phyloP scores from a whole-genome alignment of 2,329 filamentous ascomycete species.

The Diplodia sapinea region DNA sequence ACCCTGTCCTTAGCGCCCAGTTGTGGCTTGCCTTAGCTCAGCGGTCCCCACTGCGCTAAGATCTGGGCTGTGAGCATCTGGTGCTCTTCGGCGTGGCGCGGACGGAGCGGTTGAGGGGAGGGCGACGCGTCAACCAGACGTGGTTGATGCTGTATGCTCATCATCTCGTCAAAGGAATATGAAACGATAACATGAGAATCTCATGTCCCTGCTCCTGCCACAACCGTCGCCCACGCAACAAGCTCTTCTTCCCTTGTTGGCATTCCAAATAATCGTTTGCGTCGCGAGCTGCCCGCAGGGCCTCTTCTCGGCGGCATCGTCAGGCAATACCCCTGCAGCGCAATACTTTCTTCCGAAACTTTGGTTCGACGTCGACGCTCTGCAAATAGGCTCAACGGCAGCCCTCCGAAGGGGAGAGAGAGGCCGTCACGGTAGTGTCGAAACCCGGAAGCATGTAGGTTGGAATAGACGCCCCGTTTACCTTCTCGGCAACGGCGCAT shows the following conservation, averaged over 20 bases:
- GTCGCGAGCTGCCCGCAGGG: not conserved
- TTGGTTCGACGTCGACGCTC: conserved; percentile 16
- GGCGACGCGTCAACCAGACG: conserved; percentile 8
- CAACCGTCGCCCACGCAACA: not conserved
- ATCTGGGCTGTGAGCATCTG: conserved; percentile 6
- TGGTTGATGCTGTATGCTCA: conserved; percentile 6
- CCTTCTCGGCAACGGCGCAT: conserved; percentile 24
- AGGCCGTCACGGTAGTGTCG: not conserved
- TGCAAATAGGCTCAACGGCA: conserved; percentile 21
- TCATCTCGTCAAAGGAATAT: conserved; percentile 21
- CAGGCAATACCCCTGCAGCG: conserved; percentile 14
- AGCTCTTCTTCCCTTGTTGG: conserved; percentile 2
- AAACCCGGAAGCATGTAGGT: not conserved
- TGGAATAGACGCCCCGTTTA: conserved; percentile 9
- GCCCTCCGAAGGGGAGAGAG: not conserved
- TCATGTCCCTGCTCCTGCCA: conserved; percentile 5
- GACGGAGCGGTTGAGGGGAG: not conserved
- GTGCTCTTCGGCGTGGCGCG: conserved; percentile 11
- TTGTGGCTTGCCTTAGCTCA: not conserved
- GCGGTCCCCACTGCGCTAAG: not conserved
- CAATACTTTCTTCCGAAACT: conserved; percentile 19
- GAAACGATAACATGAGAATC: conserved; percentile 18
- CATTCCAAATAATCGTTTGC: conserved; percentile 24
- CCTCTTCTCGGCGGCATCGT: not conserved
- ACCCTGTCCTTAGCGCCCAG: not conserved